A percentile compares a stretch with the other conserved stretches of the same genome.
These are phyloP conservation scores for Apiotrichum akiyoshidainum DNA, from an alignment of 1,284 basidiomycete genomes.

Conservation along the genomic window DNA sequence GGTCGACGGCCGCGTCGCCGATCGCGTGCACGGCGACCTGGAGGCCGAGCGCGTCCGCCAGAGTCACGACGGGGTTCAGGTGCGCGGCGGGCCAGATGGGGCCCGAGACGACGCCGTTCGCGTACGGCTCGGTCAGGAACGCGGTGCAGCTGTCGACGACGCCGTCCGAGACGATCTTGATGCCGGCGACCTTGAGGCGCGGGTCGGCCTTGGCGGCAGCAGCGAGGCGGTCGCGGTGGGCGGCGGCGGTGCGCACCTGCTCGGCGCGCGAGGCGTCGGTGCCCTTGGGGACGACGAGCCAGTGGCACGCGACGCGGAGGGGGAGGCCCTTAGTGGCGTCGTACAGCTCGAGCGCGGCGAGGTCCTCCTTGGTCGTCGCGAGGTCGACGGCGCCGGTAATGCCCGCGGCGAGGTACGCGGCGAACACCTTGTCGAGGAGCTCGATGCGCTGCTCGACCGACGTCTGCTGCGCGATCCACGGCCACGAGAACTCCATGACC, in stretches of 20 bases:
- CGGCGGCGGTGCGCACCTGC: slow-evolving; percentile 22
- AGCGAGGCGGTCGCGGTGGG: slow-evolving; percentile 23
- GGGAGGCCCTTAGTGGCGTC: slow-evolving; percentile 22
- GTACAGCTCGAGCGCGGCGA: slow-evolving; percentile 29
- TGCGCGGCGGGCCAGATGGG: slow-evolving; percentile 36
- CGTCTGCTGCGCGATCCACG: slow-evolving; percentile 20
- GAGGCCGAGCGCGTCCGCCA: slow-evolving; percentile 31
- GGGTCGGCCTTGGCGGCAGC: slow-evolving; percentile 4
- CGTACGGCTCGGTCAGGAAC: slow-evolving; percentile 33
- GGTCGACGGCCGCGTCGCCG: slow-evolving; percentile 36
- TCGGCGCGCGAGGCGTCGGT: slow-evolving; percentile 16
- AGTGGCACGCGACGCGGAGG: slow-evolving; percentile 31
- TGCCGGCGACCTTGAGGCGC: slow-evolving; percentile 29
- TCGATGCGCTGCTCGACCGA: slow-evolving; percentile 19
- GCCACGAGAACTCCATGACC: slow-evolving; percentile 28
- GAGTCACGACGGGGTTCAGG: slow-evolving; percentile 24
- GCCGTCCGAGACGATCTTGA: slow-evolving; percentile 41
- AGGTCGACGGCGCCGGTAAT: slow-evolving; percentile 34
- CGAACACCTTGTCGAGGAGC: slow-evolving; percentile 23
- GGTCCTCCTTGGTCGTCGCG: slow-evolving; percentile 26
- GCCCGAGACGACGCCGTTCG: slow-evolving; percentile 22
- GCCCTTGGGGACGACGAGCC: slow-evolving; percentile 26
- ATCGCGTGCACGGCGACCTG: slow-evolving; percentile 39
- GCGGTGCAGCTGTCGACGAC: slow-evolving; percentile 41
- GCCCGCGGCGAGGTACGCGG: slow-evolving; percentile 28